Percentiles rank a stretch among this genome's conserved stretches.
phyloP scores from a whole-genome alignment of 2,329 filamentous ascomycete genomes.

The Diplodia corticola region DNA sequence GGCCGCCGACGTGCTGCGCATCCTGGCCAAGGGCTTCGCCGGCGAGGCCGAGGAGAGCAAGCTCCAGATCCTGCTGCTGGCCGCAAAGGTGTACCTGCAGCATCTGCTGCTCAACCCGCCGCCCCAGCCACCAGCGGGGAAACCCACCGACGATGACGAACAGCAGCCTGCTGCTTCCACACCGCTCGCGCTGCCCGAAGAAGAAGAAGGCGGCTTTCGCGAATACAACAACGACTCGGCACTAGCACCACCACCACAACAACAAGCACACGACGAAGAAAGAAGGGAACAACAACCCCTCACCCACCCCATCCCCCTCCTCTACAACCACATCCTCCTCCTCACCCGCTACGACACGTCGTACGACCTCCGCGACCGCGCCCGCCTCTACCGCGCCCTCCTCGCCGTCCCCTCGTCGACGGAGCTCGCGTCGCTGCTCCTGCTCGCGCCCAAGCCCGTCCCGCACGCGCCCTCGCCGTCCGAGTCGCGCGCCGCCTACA shows the following conservation, averaged over 20 bases:
- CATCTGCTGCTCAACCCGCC: slow-evolving; percentile 67
- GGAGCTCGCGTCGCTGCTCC: slow-evolving; percentile 84
- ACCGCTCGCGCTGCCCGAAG: slow-evolving; percentile 5
- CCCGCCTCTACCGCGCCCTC: slow-evolving; percentile 83
- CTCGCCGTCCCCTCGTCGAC: slow-evolving; percentile 71
- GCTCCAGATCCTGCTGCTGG: slow-evolving; percentile 86
- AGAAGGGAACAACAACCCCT: background rate
- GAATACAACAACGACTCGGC: slow-evolving; percentile 32
- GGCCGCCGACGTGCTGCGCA: slow-evolving; percentile 86
- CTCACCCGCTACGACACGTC: slow-evolving; percentile 91
- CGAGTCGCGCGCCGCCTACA: slow-evolving; percentile 73
- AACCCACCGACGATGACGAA: background rate
- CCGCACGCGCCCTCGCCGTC: slow-evolving; percentile 89
- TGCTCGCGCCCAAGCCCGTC: slow-evolving; percentile 91
- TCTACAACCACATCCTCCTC: slow-evolving; percentile 84
- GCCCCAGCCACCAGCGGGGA: slow-evolving; percentile 12
- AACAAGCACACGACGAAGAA: slow-evolving; percentile 27
- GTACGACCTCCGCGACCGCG: slow-evolving; percentile 90
- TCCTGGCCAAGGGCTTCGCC: slow-evolving; percentile 80
- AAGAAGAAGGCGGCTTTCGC: slow-evolving; percentile 19
- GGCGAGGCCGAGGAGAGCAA: slow-evolving; percentile 84
- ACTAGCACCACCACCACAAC: slow-evolving; percentile 17
- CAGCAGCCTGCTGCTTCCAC: background rate
- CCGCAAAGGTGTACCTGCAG: slow-evolving; percentile 95
- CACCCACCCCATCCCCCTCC: slow-evolving; percentile 66